These are phyloP conservation scores for Suillus plorans DNA, from an alignment of 768 basidiomycete genomes.

Conservation along the genomic window DNA sequence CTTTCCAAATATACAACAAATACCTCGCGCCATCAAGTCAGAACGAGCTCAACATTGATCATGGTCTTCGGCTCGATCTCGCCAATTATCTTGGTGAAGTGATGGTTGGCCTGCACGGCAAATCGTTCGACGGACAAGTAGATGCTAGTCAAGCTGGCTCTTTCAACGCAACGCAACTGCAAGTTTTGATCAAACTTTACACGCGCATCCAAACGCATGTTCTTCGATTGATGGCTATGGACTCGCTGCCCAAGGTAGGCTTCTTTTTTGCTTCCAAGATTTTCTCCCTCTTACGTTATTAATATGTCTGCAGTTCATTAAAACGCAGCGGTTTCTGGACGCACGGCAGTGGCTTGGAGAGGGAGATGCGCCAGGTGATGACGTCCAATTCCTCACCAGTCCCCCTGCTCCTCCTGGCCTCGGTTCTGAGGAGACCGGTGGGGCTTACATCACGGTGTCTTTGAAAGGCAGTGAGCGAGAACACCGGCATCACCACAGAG, in stretches of 20 bases:
- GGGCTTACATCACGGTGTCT: slow-evolving; percentile 85
- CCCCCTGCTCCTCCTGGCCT: slow-evolving; percentile 74
- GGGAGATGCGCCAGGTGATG: slow-evolving; percentile 63
- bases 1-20: slow-evolving; percentile 90
- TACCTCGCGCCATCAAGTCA: slow-evolving; percentile 95
- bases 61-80: slow-evolving; percentile 91
- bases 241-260: slow-evolving; percentile 93
- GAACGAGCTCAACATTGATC: slow-evolving; percentile 98
- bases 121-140: slow-evolving; percentile 74
- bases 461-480: slow-evolving; percentile 76
- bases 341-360: slow-evolving; percentile 80
- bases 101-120: slow-evolving; percentile 74
- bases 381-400: slow-evolving; percentile 53
- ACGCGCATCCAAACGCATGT: slow-evolving; percentile 97
- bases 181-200: slow-evolving; percentile 90
- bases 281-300: slow-evolving; percentile 13
- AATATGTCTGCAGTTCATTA: slow-evolving; percentile 66
- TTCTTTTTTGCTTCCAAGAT: neutral
- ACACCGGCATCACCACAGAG: slow-evolving; percentile 40
- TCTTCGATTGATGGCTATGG: slow-evolving; percentile 96
- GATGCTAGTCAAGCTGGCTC: slow-evolving; percentile 78
- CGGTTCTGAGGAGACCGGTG: slow-evolving; percentile 62
- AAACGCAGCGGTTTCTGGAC: slow-evolving; percentile 78
- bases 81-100: slow-evolving; percentile 92
- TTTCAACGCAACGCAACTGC: slow-evolving; percentile 94